phyloP scores from a whole-genome alignment of 1,139 yeast genomes.

The Maudiozyma humilis region DNA sequence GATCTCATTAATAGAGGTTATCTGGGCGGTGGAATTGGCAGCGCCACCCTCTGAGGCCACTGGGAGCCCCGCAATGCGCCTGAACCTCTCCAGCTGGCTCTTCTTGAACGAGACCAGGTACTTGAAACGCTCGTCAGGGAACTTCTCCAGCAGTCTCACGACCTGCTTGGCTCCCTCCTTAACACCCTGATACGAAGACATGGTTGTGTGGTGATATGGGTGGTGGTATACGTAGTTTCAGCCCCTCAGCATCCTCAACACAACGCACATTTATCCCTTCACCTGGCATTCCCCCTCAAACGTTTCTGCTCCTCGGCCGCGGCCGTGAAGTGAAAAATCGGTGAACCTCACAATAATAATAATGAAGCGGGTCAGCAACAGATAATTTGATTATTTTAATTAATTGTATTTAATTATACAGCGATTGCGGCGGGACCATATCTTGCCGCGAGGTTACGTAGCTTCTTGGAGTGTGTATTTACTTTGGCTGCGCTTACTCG shows the following conservation, averaged over 20 bases:
- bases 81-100: constrained; percentile 50
- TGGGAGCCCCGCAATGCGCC: constrained; percentile 38
- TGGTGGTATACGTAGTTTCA: neutral
- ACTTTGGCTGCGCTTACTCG: no score
- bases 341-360: no score
- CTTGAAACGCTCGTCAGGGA: constrained; percentile 58
- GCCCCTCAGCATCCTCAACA: neutral
- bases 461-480: neutral
- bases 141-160: constrained; percentile 35
- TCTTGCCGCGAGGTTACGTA: no score
- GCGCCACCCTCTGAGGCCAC: constrained; percentile 24
- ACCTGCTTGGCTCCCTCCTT: constrained; percentile 37
- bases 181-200: constrained; percentile 12
- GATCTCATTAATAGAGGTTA: constrained; percentile 28
- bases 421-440: no score
- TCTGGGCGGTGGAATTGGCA: neutral
- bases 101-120: constrained; percentile 64
- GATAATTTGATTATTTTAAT: no score
- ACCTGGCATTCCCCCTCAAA: no score
- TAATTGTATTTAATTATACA: neutral
- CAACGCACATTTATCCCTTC: no score
- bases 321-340: no score
- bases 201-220: neutral
- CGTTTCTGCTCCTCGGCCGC: no score
- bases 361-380: no score